Evolutionary conservation across 1,284 basidiomycete species (phyloP).

Genomic region (Ceratobasidium sp.): DNA sequence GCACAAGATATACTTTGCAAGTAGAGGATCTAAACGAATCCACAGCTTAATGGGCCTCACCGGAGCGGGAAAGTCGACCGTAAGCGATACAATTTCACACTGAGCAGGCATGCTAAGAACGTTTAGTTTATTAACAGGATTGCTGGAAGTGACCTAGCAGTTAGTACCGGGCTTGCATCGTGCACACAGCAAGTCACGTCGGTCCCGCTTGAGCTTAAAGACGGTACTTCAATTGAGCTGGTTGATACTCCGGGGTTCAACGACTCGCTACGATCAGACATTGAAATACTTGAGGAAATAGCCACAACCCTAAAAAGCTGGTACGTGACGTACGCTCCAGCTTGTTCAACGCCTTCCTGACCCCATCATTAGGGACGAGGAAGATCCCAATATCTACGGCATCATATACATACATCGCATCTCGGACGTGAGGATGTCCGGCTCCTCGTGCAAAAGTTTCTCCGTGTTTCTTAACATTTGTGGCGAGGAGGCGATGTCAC

Average conservation of each 20-base stretch:
- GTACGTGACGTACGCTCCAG: conserved; percentile 14
- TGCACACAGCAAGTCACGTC: not conserved
- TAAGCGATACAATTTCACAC: not conserved
- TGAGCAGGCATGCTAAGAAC: not conserved
- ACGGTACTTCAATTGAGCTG: conserved; percentile 28
- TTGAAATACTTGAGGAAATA: conserved; percentile 36
- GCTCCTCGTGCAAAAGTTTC: conserved; percentile 1
- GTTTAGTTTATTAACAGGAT: conserved; percentile 21
- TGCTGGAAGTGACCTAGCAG: not conserved
- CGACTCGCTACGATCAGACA: conserved; percentile 28
- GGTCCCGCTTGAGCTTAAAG: not conserved
- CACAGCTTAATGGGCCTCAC: conserved; percentile 17
- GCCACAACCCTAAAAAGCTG: not conserved
- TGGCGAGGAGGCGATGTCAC: conserved; percentile 7
- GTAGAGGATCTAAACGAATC: not conserved
- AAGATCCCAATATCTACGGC: not conserved
- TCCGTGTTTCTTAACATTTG: conserved; percentile 7
- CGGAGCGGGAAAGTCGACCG: conserved; percentile 23
- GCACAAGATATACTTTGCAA: not conserved
- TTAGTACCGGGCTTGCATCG: not conserved
- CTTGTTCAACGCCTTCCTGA: not conserved
- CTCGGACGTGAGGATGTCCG: conserved; percentile 16
- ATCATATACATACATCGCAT: conserved; percentile 35
- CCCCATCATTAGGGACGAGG: not conserved
- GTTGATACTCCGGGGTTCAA: conserved; percentile 49